Evolutionary conservation across 371 early-diverging fungal species (phyloP).

Genomic region (Mortierella sp.): DNA sequence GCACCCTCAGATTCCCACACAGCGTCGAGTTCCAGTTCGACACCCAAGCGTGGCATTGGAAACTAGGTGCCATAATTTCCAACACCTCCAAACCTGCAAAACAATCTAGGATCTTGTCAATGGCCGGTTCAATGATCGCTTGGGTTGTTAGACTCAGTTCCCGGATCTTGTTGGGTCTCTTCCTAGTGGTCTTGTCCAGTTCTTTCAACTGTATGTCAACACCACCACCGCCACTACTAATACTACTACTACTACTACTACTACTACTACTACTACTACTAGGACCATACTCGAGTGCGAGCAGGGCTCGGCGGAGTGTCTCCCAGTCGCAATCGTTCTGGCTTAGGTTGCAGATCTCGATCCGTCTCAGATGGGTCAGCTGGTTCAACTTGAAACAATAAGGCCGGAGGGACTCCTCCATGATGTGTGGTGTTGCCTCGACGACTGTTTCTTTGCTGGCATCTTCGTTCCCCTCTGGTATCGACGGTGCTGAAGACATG

Average conservation of each 20-base stretch:
- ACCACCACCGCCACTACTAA: neutral
- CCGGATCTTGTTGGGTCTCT: constrained; percentile 17
- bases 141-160: constrained; percentile 28
- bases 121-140: neutral
- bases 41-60: constrained; percentile 8
- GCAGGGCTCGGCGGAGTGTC: constrained; percentile 37
- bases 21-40: constrained; percentile 9
- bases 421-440: neutral
- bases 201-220: neutral
- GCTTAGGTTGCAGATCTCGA: constrained; percentile 31
- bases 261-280: too few relatives aligned
- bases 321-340: constrained; percentile 39
- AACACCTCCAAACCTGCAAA: constrained; percentile 32
- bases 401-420: constrained; percentile 21
- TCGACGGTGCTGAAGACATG: neutral
- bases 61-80: constrained; percentile 17
- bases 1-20: constrained; percentile 21
- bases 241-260: too few relatives aligned
- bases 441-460: neutral
- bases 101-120: constrained; percentile 19
- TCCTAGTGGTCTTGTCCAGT: neutral
- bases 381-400: constrained; percentile 45
- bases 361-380: constrained; percentile 29
- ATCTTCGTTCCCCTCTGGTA: neutral
- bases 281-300: constrained; percentile 20